phyloP scores from a whole-genome alignment of 768 basidiomycete genomes.

The Leucosporidium creatinivorum region DNA sequence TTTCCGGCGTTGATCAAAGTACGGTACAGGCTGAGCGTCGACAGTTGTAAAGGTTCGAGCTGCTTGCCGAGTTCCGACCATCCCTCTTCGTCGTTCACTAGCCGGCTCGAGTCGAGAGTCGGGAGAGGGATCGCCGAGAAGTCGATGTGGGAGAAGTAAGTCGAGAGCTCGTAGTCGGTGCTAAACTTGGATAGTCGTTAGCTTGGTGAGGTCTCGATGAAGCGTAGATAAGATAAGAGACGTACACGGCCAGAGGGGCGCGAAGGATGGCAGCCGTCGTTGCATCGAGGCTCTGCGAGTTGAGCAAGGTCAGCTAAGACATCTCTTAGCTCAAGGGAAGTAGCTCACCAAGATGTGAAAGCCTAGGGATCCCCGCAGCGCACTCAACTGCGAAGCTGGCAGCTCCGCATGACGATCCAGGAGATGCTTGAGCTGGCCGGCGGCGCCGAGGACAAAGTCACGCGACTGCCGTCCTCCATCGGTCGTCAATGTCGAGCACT shows the following conservation, averaged over 20 bases:
- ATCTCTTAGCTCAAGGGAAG: not conserved
- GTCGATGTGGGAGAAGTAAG: not conserved
- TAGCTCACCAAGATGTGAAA: not conserved
- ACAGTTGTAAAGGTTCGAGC: not conserved
- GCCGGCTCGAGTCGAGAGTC: not conserved
- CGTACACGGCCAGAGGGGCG: not conserved
- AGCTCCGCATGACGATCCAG: not conserved
- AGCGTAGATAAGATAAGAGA: no score
- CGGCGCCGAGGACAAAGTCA: not conserved
- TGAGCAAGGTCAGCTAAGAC: not conserved
- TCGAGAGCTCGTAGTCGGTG: not conserved
- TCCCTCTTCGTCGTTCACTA: not conserved
- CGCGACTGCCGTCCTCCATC: not conserved
- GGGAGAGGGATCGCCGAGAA: not conserved
- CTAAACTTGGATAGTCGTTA: not conserved
- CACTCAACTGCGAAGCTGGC: not conserved
- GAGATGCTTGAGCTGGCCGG: not conserved
- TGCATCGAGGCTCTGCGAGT: not conserved
- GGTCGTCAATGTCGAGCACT: not conserved
- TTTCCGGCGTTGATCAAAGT: not conserved
- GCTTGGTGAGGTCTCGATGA: no score
- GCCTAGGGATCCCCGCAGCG: not conserved
- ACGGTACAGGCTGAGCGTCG: not conserved
- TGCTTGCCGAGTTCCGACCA: conserved; percentile 1
- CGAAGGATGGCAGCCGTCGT: not conserved